Percentiles rank a stretch among this genome's conserved stretches.
Evolutionary conservation across 2,329 filamentous ascomycete species (phyloP).

Genomic region (Verticillium nonalfalfae): DNA sequence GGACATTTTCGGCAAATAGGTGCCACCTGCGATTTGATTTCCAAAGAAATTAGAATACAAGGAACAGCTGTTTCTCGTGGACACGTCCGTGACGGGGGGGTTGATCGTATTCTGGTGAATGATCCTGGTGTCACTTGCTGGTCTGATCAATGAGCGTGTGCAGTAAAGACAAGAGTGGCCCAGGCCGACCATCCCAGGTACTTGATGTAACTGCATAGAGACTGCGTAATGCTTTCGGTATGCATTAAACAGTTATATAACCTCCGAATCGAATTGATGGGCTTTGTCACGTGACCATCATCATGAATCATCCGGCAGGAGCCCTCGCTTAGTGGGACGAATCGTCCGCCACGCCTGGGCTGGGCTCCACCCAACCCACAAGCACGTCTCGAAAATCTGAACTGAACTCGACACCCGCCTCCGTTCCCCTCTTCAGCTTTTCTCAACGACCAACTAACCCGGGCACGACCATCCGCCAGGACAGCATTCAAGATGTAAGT

Average conservation of each 20-base stretch:
- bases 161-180: too few relatives aligned
- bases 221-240: background rate
- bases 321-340: slow-evolving; percentile 32
- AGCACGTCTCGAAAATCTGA: slow-evolving; percentile 31
- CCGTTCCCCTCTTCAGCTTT: slow-evolving; percentile 29
- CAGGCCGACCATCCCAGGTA: background rate
- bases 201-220: background rate
- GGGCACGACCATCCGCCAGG: slow-evolving; percentile 28
- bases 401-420: slow-evolving; percentile 10
- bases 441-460: slow-evolving; percentile 18
- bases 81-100: too few relatives aligned
- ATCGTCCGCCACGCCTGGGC: slow-evolving; percentile 10
- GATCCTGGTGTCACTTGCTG: too few relatives aligned
- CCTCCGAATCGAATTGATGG: background rate
- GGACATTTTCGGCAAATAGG: slow-evolving; percentile 42
- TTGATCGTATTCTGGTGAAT: too few relatives aligned
- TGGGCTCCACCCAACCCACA: slow-evolving; percentile 35
- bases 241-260: background rate
- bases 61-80: background rate
- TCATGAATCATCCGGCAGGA: slow-evolving; percentile 20
- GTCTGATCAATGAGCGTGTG: too few relatives aligned
- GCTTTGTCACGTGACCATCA: slow-evolving; percentile 4
- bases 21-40: background rate
- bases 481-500: slow-evolving; percentile 33
- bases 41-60: background rate